A percentile compares a stretch with the other conserved stretches of the same genome.
Evolutionary conservation across 1,139 yeast genomes (phyloP).

Genomic region (Hansenula sp.): DNA sequence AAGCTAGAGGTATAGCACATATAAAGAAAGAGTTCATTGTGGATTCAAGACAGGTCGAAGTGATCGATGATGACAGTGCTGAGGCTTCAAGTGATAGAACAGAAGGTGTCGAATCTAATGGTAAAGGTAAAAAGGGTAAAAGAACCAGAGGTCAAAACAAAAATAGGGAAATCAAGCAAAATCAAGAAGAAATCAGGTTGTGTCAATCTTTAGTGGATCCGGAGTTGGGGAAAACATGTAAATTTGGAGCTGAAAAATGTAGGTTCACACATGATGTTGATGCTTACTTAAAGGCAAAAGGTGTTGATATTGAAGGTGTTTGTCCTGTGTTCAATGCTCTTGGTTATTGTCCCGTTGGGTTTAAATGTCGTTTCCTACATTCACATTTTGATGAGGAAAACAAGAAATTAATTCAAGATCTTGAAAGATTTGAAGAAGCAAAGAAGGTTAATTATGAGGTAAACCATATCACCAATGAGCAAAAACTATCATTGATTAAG

Average conservation of each 20-base stretch:
- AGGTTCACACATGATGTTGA: conserved; percentile 72
- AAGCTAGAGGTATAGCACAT: conserved; percentile 55
- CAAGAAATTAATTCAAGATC: conserved; percentile 41
- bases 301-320: conserved; percentile 61
- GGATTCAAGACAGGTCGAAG: conserved; percentile 15
- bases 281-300: conserved; percentile 61
- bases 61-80: conserved; percentile 26
- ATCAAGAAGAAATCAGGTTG: conserved; percentile 58
- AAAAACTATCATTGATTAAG: conserved; percentile 57
- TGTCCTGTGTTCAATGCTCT: conserved; percentile 84
- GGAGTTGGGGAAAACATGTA: conserved; percentile 44
- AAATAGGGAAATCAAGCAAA: conserved; percentile 73
- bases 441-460: conserved; percentile 50
- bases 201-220: conserved; percentile 64
- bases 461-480: conserved; percentile 54
- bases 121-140: conserved; percentile 45
- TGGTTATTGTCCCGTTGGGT: conserved; percentile 90
- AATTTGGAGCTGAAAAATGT: conserved; percentile 69
- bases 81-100: conserved; percentile 32
- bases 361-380: conserved; percentile 86
- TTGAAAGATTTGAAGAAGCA: conserved; percentile 34
- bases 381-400: conserved; percentile 61
- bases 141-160: conserved; percentile 85
- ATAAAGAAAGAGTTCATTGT: conserved; percentile 62
- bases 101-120: conserved; percentile 35